These are phyloP conservation scores for Coelastrella sp. DNA, from an alignment of 139 green algal species.

Conservation along the genomic window DNA sequence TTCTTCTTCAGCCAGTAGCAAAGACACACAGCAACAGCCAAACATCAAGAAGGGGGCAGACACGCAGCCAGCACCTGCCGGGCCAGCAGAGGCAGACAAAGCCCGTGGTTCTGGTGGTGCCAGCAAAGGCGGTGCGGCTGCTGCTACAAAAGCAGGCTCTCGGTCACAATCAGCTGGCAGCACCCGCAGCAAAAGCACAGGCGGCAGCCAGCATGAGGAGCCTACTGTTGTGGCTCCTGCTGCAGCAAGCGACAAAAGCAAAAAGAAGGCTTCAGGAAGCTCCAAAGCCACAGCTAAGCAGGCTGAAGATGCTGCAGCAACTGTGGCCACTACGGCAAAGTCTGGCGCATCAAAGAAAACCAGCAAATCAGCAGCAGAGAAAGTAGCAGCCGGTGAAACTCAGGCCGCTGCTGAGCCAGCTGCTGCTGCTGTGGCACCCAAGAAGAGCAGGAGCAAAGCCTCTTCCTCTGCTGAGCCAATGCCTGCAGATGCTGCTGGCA, in stretches of 20 bases:
- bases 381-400: neutral
- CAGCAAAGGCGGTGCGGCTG: neutral
- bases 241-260: neutral
- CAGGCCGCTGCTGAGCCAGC: slow-evolving; percentile 1
- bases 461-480: neutral
- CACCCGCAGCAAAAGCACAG: neutral
- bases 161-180: neutral
- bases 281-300: neutral
- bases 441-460: neutral
- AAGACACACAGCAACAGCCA: neutral
- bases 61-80: neutral
- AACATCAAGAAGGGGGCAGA: neutral
- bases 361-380: neutral
- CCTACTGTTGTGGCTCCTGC: neutral
- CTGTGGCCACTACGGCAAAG: neutral
- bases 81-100: neutral
- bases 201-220: neutral
- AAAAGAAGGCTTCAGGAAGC: neutral
- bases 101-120: neutral
- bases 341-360: neutral
- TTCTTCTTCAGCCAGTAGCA: neutral
- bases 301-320: neutral
- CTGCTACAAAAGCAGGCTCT: neutral
- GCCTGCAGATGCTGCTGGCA: neutral
- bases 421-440: neutral